Evolutionary conservation across 768 basidiomycete genomes (phyloP), one percentile per base, ranked within the genome.

Genomic region (Wakefieldia striispora): DNA sequence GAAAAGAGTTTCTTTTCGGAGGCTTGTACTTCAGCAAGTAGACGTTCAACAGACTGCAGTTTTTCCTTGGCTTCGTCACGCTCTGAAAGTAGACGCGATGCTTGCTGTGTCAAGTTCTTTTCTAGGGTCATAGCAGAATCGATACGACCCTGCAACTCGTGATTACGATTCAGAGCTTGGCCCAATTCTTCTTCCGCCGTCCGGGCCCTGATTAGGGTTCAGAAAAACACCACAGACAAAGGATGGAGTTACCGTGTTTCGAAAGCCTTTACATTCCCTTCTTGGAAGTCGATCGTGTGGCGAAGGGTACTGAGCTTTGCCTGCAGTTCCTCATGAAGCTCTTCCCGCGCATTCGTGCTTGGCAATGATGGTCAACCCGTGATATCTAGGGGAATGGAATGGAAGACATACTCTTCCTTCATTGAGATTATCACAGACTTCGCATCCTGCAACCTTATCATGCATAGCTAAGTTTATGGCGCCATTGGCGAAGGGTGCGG

Each of bases 361-460:
- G 27, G 40, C n/a, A 27, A 44, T 39, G 43, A 35, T 20, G 21
- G 47, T 57, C 21, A 66, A 33, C 29, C 43, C 16, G 23, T 51
- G 46, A 54, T 48, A 47, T 50, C 41, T 38, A n/a, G 34, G 37
- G 35, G 40, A 43, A 17, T 47, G 44, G 51, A 58, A 60, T 58
- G 57, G 64, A 66, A 64, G 39, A 33, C 53, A 2, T 39, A 68
- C 66, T 68, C 62, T 52, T 66, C 66, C 53, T 21, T 66, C 68
- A 66, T 57, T 35, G 66, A 63, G 17, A 50, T 13, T 43, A 66
- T 55, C 41, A 50, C 35, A 20, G 61, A 61, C 38, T 62, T 61
- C 19, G 53, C 53, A 49, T 66, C 66, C 45, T 66, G 55, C 27
- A 66, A 45, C 17, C 66, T 66, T 54, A 31, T 12, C 48, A 43